These are phyloP conservation scores for Selenicereus undatus DNA, from an alignment of 148 eudicot genomes.

Conservation along the genomic window DNA sequence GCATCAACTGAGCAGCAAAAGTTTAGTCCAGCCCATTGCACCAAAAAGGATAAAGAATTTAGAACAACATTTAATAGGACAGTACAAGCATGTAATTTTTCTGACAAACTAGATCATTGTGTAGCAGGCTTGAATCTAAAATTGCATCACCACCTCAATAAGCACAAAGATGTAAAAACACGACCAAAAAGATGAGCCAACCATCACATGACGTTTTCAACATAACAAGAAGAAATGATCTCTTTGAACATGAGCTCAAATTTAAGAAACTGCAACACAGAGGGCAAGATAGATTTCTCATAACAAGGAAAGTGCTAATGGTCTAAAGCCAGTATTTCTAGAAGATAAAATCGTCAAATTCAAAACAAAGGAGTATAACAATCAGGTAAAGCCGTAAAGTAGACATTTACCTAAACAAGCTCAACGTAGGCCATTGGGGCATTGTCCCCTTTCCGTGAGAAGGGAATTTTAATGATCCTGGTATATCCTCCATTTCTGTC, in stretches of 20 bases:
- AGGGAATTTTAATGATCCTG: conserved; percentile 71
- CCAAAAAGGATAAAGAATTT: background rate
- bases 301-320: background rate
- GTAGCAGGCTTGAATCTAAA: background rate
- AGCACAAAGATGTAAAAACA: background rate
- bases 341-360: background rate
- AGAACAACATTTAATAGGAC: background rate
- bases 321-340: background rate
- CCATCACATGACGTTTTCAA: background rate
- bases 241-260: background rate
- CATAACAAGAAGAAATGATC: background rate
- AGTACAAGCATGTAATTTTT: background rate
- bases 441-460: conserved; percentile 88
- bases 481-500: conserved; percentile 89
- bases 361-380: background rate
- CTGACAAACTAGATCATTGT: background rate
- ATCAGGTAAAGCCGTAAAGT: background rate
- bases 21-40: background rate
- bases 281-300: background rate
- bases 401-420: conserved; percentile 48
- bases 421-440: conserved; percentile 97
- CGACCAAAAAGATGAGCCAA: background rate
- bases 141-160: background rate
- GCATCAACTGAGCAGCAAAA: background rate
- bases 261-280: background rate